Conservation (phyloP, 768 basidiomycete species). For the Trametes gibbosa region DNA sequence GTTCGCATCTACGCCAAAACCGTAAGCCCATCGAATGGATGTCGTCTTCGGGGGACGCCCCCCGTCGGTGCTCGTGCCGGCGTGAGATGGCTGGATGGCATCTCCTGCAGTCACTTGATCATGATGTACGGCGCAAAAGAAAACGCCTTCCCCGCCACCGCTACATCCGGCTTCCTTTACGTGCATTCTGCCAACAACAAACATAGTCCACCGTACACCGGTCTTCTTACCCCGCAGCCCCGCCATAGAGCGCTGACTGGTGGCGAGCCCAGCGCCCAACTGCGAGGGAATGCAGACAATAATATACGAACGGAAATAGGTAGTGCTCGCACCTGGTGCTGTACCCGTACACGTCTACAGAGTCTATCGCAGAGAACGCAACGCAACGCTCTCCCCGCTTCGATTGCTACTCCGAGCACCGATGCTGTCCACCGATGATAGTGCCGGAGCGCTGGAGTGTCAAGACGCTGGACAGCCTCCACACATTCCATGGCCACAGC, state of each 20-base stretch:
- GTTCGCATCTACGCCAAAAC: background rate
- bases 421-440: background rate
- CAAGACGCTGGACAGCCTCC: conserved; percentile 52
- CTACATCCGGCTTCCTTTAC: background rate
- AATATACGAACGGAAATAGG: background rate
- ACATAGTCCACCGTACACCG: background rate
- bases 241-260: background rate
- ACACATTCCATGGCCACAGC: conserved; percentile 76
- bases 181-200: background rate
- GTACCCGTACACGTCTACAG: background rate
- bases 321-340: background rate
- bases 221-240: background rate
- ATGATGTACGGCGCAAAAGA: background rate
- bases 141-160: background rate
- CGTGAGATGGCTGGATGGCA: background rate
- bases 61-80: background rate
- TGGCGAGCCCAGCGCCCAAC: background rate
- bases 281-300: background rate
- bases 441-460: background rate
- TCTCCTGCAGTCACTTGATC: background rate
- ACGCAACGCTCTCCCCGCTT: background rate
- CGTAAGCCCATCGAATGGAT: background rate
- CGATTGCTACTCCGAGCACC: background rate
- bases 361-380: background rate
- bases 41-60: background rate